Evolutionary conservation across 805 yeast species (phyloP).

Genomic region (Saturnispora mendoncae): DNA sequence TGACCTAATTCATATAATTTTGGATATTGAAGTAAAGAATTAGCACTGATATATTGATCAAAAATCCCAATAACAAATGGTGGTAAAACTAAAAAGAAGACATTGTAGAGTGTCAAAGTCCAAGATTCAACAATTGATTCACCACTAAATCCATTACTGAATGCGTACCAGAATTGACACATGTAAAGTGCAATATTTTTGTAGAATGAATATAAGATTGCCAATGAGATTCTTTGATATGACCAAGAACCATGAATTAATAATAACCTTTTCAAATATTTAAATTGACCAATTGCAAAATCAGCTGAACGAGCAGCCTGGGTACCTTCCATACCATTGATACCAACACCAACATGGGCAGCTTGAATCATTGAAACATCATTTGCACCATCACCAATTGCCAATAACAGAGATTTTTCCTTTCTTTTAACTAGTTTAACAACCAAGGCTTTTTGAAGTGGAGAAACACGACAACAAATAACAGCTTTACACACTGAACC

Average conservation of each 20-base stretch:
- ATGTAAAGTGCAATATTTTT: constrained; percentile 91
- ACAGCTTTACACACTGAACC: constrained; percentile 91
- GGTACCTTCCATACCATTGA: constrained; percentile 98
- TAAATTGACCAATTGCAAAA: constrained; percentile 92
- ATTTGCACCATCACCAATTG: constrained; percentile 98
- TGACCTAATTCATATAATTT: constrained; percentile 89
- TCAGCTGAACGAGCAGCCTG: constrained; percentile 99
- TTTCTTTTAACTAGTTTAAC: constrained; percentile 88
- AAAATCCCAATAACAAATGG: constrained; percentile 95
- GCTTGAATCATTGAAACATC: constrained; percentile 99
- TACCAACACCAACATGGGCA: constrained; percentile 98
- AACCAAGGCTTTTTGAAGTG: constrained; percentile 91
- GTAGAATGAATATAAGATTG: constrained; percentile 90
- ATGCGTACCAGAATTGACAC: constrained; percentile 98
- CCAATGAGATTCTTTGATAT: constrained; percentile 86
- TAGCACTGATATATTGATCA: constrained; percentile 90
- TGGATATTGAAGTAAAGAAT: constrained; percentile 85
- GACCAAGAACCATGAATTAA: constrained; percentile 98
- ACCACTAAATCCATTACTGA: constrained; percentile 86
- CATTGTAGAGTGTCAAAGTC: constrained; percentile 95
- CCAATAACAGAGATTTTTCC: constrained; percentile 66
- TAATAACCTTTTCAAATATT: constrained; percentile 69
- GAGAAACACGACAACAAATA: constrained; percentile 96
- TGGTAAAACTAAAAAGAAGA: constrained; percentile 87
- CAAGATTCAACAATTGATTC: constrained; percentile 95